A percentile compares a stretch with the other conserved stretches of the same genome.
Evolutionary conservation across 257 asterid genomes (phyloP).

Genomic region (Petunia axillaris): DNA sequence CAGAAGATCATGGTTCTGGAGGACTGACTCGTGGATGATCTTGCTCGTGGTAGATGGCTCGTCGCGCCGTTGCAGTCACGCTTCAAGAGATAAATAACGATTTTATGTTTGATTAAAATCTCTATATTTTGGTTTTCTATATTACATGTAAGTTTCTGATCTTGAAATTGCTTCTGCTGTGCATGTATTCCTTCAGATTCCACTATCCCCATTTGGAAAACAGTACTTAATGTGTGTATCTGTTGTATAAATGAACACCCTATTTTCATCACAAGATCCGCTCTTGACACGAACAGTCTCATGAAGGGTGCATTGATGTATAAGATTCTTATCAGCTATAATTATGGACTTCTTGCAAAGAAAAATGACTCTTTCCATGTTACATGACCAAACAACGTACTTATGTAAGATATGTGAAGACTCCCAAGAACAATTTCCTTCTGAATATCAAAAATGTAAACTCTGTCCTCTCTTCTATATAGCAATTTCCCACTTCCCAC

Average conservation of each 20-base stretch:
- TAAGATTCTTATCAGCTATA: constrained; percentile 85
- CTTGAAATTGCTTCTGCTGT: too few species aligned
- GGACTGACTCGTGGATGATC: too few species aligned
- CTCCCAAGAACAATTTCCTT: constrained; percentile 77
- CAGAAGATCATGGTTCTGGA: too few species aligned
- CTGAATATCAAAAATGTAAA: constrained; percentile 83
- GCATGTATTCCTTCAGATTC: constrained; percentile 37
- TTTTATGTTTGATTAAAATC: too few species aligned
- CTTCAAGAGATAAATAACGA: too few species aligned
- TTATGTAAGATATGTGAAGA: constrained; percentile 74
- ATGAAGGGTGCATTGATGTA: constrained; percentile 88
- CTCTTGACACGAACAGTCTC: constrained; percentile 97
- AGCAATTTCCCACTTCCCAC: constrained; percentile 61
- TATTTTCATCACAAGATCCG: constrained; percentile 97
- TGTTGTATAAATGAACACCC: constrained; percentile 86
- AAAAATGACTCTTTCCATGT: constrained; percentile 90
- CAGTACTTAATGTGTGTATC: constrained; percentile 89
- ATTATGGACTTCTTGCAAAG: constrained; percentile 89
- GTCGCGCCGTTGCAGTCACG: too few species aligned
- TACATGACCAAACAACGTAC: constrained; percentile 88
- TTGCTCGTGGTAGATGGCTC: too few species aligned
- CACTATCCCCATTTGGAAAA: constrained; percentile 94
- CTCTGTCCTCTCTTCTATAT: constrained; percentile 92
- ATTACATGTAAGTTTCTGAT: too few species aligned
- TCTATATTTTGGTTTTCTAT: too few species aligned